Evolutionary conservation across 164 flowering plant genomes (phyloP).

Genomic region (Vitis labrusca): DNA sequence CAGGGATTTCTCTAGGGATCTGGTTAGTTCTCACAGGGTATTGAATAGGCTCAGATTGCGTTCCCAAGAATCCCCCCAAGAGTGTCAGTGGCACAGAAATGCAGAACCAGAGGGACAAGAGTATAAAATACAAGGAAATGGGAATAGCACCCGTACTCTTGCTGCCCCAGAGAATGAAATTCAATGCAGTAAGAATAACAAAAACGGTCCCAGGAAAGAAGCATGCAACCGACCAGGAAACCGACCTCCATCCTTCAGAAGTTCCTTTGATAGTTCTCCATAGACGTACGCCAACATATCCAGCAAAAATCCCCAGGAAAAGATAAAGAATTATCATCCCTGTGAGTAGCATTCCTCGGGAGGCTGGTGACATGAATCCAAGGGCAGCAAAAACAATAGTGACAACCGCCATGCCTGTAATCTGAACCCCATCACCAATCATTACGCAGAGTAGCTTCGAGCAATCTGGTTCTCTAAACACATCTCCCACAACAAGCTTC

Average conservation of each 20-base stretch:
- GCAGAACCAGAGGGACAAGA: constrained; percentile 43
- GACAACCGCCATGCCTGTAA: constrained; percentile 41
- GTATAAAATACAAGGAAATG: constrained; percentile 31
- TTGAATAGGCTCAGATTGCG: constrained; percentile 30
- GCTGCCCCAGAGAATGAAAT: constrained; percentile 43
- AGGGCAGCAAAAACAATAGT: constrained; percentile 42
- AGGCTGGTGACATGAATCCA: constrained; percentile 50
- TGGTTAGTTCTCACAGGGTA: constrained; percentile 42
- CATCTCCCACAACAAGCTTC: constrained; percentile 52
- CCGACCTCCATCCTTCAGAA: constrained; percentile 37
- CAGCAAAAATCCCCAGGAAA: constrained; percentile 39
- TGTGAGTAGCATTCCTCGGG: constrained; percentile 41
- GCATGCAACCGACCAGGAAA: constrained; percentile 39
- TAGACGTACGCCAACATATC: constrained; percentile 37
- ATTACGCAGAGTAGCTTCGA: constrained; percentile 37
- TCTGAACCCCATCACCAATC: constrained; percentile 45
- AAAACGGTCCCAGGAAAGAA: constrained; percentile 43
- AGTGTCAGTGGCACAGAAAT: constrained; percentile 45
- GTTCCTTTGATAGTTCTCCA: constrained; percentile 41
- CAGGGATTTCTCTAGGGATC: constrained; percentile 41
- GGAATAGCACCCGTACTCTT: constrained; percentile 47
- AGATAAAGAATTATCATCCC: constrained; percentile 42
- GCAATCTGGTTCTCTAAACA: constrained; percentile 32
- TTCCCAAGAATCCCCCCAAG: constrained; percentile 38
- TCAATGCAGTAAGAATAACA: constrained; percentile 25